Evolutionary conservation across 2,329 filamentous ascomycete genomes (phyloP), one percentile per base, ranked within the genome.

Genomic region (Pestalotiopsis sp.): DNA sequence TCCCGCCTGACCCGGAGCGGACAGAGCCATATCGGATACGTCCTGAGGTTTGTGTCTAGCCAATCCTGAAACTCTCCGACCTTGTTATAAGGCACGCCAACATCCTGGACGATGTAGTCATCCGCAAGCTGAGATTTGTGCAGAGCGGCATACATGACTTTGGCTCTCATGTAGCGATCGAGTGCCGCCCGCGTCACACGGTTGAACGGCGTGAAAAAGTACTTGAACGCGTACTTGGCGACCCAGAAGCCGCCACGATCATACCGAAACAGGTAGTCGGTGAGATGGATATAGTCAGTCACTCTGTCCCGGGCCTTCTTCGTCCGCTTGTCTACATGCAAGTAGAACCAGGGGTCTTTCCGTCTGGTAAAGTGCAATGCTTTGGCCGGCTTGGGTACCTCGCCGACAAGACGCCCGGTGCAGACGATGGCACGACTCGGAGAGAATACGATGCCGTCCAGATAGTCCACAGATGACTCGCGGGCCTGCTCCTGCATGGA

Each of bases 271-370:
- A 92, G 86, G 77, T 93, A 93, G 74, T 92, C 90, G 2, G 80
- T 80, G 0, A 92, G 73, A 0, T 90, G 90, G 1, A 92, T 84
- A 68, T 86, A 87, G 68, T 92, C 88, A 5, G 77, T 72, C 2
- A 83, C 77, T 2, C 79, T 77, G 17, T 78, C 71, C 5, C 72
- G 67, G 4, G 74, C 70, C 1, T 72, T 77, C 72, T 70, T 73
- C 4, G 69, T 76, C 12, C 73, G 75, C n/a, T 83, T 78, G 71
- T 88, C 79, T 1, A 87, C 91, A 71, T 92, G 91, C 2, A 93
- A 80, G 69, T 93, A 94, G 75, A 93, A 93, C 92, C 92, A 94
- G 0, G 90, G 88, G 72, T 94, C 92, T 4, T 77, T 78, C 0
- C 86, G 80, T 12, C 86, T 82, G n/a, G 85, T 86, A 77, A 93